These are phyloP conservation scores for Lonicera japonica DNA, from an alignment of 129 eudicot genomes.

Conservation along the genomic window DNA sequence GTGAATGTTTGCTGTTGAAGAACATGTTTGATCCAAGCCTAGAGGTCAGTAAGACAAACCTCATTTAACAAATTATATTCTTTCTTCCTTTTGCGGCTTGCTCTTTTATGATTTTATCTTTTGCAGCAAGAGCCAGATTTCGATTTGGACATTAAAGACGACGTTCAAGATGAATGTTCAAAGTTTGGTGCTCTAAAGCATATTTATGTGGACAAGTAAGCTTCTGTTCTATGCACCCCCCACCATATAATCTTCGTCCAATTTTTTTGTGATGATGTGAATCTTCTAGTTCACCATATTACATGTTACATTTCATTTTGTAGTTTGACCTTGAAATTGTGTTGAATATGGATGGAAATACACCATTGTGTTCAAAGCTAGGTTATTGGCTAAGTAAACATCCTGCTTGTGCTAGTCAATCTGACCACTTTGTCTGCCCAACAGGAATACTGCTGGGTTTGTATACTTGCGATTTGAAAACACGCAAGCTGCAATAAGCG, in stretches of 20 bases:
- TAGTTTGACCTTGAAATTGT: background rate
- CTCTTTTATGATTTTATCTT: background rate
- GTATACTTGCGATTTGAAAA: conserved; percentile 76
- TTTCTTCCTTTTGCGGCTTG: conserved; percentile 4
- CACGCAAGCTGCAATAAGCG: conserved; percentile 54
- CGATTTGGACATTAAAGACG: conserved; percentile 79
- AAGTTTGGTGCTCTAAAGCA: conserved; percentile 65
- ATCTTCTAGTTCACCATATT: background rate
- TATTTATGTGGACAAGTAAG: conserved; percentile 73
- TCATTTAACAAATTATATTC: background rate
- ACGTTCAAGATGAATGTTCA: conserved; percentile 69
- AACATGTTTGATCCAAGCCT: conserved; percentile 83
- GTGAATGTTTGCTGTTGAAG: conserved; percentile 73
- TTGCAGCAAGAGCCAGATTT: conserved; percentile 74
- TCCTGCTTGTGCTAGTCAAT: too few relatives aligned
- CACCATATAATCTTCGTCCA: background rate
- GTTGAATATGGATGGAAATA: background rate
- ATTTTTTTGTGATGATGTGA: background rate
- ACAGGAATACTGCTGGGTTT: conserved; percentile 69
- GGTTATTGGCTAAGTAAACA: too few relatives aligned
- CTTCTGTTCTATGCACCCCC: conserved; percentile 3
- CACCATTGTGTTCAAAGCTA: too few relatives aligned
- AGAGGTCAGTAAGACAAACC: conserved; percentile 43
- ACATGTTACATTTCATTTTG: background rate
- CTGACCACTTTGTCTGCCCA: conserved; percentile 9